A percentile compares a stretch with the other conserved stretches of the same genome.
Evolutionary conservation across 208 protist genomes (phyloP).

Genomic region (Strigomonas galati): DNA sequence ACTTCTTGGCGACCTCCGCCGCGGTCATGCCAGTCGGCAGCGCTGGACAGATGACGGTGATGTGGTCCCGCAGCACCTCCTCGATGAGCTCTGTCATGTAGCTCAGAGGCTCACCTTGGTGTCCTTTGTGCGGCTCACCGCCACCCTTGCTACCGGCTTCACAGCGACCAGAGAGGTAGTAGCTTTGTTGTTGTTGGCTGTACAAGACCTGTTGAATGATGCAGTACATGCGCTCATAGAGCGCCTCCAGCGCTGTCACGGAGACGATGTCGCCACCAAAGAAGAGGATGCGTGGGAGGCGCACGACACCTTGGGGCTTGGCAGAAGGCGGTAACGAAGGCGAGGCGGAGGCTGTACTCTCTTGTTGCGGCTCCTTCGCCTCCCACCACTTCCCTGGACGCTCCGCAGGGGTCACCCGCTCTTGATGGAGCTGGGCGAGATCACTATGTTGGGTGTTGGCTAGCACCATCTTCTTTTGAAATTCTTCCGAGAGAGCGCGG

Average conservation of each 20-base stretch:
- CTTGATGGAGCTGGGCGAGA: neutral
- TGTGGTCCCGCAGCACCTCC: constrained; percentile 40
- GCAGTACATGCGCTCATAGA: constrained; percentile 58
- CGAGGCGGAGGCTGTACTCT: neutral
- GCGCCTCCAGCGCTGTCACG: constrained; percentile 58
- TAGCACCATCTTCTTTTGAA: too few species aligned
- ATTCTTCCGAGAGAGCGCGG: neutral
- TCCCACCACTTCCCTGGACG: too few species aligned
- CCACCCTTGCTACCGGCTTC: neutral
- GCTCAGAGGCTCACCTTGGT: neutral
- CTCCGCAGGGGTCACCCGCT: too few species aligned
- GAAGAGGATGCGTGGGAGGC: constrained; percentile 66
- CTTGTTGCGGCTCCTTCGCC: too few species aligned
- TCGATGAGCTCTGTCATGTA: neutral
- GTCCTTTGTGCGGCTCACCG: neutral
- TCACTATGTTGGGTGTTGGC: too few species aligned
- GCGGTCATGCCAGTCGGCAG: constrained; percentile 48
- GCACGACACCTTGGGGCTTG: constrained; percentile 19
- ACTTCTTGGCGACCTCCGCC: constrained; percentile 25
- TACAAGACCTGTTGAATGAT: constrained; percentile 32
- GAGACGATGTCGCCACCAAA: constrained; percentile 85
- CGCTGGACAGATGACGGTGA: constrained; percentile 74
- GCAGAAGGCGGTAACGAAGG: neutral
- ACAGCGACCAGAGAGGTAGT: neutral
- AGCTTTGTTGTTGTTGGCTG: neutral